Evolutionary conservation across 768 basidiomycete genomes (phyloP), one percentile per base, ranked within the genome.

Genomic region (Podaxis sp.): DNA sequence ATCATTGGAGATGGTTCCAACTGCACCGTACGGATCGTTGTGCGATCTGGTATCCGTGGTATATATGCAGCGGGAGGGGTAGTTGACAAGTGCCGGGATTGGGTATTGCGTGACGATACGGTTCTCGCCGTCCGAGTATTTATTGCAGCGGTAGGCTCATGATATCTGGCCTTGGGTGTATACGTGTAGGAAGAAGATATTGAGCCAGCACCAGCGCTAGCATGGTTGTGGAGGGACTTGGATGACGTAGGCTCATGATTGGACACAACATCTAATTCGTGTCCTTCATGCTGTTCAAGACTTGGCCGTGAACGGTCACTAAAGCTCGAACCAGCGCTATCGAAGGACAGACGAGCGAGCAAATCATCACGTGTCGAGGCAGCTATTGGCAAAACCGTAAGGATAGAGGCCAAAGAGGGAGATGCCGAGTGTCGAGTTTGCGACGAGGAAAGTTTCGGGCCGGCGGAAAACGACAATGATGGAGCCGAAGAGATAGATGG

Each of bases 321-420:
- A 64, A 75, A 76, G 59, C 77, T 77, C 8, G 81, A 80, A 66
- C 77, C 80, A 63, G 74, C 70, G 67, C 82, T 81, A 59, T 86
- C 85, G 40, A 85, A 79, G 7, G 85, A 86, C 44, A 86, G 72
- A 13, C 85, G 77, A 6, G 82, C 78, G 22, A 84, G 80, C 54
- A 86, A 82, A 42, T 80, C 81, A 64, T 86, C 83, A 38, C 83
- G 76, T 2, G 80, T 83, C n/a, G 82, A 83, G 19, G 80, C 78
- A 59, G 79, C 77, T 38, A 83, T 83, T 22, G 82, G 82, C 24
- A 83, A 74, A 12, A 81, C 79, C 0, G 76, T 79, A 44, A 82
- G 75, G 57, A 82, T 75, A 13, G 81, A 78, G 17, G 75, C 73
- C 44, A 82, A 72, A 36, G 82, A 80, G 24, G 74, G 73, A 24